Evolutionary conservation across 352 stramenopile species (phyloP).

Genomic region (Halophytophthora batemanensis): DNA sequence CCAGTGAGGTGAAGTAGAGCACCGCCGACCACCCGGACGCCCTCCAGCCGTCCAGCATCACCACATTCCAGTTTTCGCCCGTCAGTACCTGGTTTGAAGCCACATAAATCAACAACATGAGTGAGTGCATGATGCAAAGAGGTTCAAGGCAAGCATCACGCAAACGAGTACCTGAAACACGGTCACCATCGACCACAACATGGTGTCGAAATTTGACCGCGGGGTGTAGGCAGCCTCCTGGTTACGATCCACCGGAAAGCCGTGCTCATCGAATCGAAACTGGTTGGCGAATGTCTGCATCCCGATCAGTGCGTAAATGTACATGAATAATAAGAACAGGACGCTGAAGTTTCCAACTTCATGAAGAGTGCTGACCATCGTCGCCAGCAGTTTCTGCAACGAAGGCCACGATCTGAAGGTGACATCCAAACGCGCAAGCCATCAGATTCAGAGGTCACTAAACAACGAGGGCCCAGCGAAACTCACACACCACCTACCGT

Average conservation of each 20-base stretch:
- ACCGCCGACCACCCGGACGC: conserved; percentile 49
- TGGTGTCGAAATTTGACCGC: conserved; percentile 63
- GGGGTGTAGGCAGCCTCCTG: conserved; percentile 35
- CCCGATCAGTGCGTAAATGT: conserved; percentile 91
- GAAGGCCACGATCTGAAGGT: conserved; percentile 80
- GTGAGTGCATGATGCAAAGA: not conserved
- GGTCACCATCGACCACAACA: conserved; percentile 66
- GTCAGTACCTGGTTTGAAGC: conserved; percentile 75
- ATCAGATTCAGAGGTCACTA: not conserved
- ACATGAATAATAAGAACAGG: conserved; percentile 92
- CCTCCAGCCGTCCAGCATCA: conserved; percentile 89
- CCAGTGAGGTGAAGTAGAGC: conserved; percentile 81
- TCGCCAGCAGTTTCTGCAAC: conserved; percentile 89
- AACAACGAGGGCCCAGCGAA: conserved; percentile 21
- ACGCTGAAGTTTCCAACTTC: conserved; percentile 92
- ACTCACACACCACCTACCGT: conserved; percentile 50
- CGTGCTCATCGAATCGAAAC: conserved; percentile 85
- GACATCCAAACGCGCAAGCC: too few species aligned
- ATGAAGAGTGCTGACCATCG: conserved; percentile 84
- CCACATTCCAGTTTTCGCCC: conserved; percentile 91
- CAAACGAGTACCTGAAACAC: conserved; percentile 52
- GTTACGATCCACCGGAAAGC: conserved; percentile 33
- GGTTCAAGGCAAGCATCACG: not conserved
- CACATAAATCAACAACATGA: not conserved
- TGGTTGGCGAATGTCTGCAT: conserved; percentile 93